Evolutionary conservation across 1,284 basidiomycete genomes (phyloP).

Genomic region (Pterulicium gracile): DNA sequence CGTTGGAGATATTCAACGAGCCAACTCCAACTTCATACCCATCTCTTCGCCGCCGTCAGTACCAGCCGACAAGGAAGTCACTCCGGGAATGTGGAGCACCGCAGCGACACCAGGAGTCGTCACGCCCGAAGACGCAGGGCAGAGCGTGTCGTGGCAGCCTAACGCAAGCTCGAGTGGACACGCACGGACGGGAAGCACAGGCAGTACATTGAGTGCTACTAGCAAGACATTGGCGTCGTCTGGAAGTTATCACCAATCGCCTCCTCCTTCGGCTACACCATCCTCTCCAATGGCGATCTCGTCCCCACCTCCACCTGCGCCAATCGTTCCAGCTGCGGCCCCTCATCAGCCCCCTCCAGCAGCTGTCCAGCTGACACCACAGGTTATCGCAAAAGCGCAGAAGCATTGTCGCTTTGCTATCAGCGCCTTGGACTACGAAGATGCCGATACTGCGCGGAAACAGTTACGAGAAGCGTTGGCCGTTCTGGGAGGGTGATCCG

Average conservation of each 20-base stretch:
- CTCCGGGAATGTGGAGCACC: conserved; percentile 53
- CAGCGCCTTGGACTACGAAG: conserved; percentile 87
- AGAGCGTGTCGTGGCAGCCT: conserved; percentile 12
- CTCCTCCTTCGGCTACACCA: conserved; percentile 10
- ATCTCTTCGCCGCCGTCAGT: conserved; percentile 3
- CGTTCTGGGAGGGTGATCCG: conserved; percentile 44
- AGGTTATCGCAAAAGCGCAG: conserved; percentile 62
- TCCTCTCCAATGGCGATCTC: conserved; percentile 10
- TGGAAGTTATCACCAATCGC: conserved; percentile 5
- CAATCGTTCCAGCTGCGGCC: conserved; percentile 9
- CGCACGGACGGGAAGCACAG: conserved; percentile 3
- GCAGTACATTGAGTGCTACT: background rate
- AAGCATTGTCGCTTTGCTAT: conserved; percentile 89
- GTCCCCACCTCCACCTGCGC: conserved; percentile 8
- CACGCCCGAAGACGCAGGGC: conserved; percentile 9
- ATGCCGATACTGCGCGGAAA: conserved; percentile 70
- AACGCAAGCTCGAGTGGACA: conserved; percentile 11
- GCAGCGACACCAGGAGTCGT: conserved; percentile 48
- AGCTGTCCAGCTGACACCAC: conserved; percentile 47
- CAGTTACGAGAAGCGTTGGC: conserved; percentile 70
- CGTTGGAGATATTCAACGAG: background rate
- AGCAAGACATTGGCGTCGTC: background rate
- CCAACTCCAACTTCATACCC: conserved; percentile 9
- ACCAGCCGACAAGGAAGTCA: conserved; percentile 1
- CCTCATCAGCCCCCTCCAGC: conserved; percentile 14